phyloP scores from a whole-genome alignment of 2,329 filamentous ascomycete species.

The Arthroderma sp. region DNA sequence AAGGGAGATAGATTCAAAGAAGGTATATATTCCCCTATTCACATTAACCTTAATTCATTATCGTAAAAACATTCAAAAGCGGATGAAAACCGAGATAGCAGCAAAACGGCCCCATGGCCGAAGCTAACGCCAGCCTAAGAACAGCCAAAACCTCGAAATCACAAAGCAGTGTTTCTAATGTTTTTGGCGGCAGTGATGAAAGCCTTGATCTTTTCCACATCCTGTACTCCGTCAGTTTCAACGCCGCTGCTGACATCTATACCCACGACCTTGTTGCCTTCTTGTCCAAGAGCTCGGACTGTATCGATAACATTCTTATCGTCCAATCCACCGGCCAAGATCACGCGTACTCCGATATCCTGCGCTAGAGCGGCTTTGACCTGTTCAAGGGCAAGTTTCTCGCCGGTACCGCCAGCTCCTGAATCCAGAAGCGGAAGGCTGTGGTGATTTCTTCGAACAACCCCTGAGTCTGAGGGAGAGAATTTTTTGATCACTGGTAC shows the following conservation, averaged over 20 bases:
- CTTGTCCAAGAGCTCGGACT: constrained; percentile 50
- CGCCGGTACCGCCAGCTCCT: constrained; percentile 67
- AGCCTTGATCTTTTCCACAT: constrained; percentile 62
- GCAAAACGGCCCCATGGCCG: neutral
- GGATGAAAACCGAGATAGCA: neutral
- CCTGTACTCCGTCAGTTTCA: constrained; percentile 70
- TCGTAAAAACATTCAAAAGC: neutral
- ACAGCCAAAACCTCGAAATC: neutral
- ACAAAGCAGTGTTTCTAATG: constrained; percentile 16
- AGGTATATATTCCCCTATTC: neutral
- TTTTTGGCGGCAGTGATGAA: constrained; percentile 68
- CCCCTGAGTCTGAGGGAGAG: constrained; percentile 58
- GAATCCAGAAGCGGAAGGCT: constrained; percentile 75
- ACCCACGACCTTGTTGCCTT: constrained; percentile 55
- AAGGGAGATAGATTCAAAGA: neutral
- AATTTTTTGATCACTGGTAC: constrained; percentile 86
- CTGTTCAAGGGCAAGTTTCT: constrained; percentile 58
- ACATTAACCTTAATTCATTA: constrained; percentile 3
- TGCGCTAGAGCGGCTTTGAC: constrained; percentile 55
- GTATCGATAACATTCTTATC: constrained; percentile 63
- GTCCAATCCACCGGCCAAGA: constrained; percentile 76
- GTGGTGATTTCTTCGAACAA: constrained; percentile 69
- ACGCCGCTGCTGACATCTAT: constrained; percentile 94
- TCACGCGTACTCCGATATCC: constrained; percentile 58
- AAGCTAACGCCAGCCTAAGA: neutral